These are phyloP conservation scores for Choanephora cucurbitarum DNA, from an alignment of 371 early-diverging fungal species.

Conservation along the genomic window DNA sequence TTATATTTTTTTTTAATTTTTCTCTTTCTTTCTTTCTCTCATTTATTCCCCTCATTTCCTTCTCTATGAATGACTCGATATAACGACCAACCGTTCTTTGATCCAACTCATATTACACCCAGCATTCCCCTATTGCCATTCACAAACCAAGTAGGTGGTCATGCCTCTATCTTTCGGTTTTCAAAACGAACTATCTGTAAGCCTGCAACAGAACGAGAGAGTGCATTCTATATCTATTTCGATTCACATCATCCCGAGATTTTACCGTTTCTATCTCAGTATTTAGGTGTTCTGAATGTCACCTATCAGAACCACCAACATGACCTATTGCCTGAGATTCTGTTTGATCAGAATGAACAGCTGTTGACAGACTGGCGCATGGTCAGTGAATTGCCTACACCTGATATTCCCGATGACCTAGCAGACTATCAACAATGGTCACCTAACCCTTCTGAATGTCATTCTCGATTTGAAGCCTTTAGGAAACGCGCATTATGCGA, in stretches of 20 bases:
- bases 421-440: constrained; percentile 44
- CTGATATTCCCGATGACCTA: constrained; percentile 2
- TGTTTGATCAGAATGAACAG: constrained; percentile 74
- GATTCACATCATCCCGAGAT: constrained; percentile 30
- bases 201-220: constrained; percentile 34
- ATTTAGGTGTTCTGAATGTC: constrained; percentile 35
- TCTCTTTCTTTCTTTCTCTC: neutral
- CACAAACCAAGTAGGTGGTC: constrained; percentile 46
- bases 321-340: constrained; percentile 54
- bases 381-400: neutral
- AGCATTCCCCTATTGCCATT: constrained; percentile 36
- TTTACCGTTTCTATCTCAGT: constrained; percentile 37
- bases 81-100: constrained; percentile 6
- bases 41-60: neutral
- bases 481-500: constrained; percentile 70
- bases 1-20: neutral
- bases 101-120: constrained; percentile 18
- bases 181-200: constrained; percentile 42
- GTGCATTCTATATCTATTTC: constrained; percentile 30
- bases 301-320: constrained; percentile 12
- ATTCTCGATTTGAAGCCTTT: constrained; percentile 27
- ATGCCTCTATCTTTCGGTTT: constrained; percentile 44
- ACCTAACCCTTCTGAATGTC: constrained; percentile 18
- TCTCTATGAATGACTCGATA: constrained; percentile 1
- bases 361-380: constrained; percentile 62